phyloP scores from a whole-genome alignment of 495 filamentous ascomycete species.

The Aspergillus indologenus region DNA sequence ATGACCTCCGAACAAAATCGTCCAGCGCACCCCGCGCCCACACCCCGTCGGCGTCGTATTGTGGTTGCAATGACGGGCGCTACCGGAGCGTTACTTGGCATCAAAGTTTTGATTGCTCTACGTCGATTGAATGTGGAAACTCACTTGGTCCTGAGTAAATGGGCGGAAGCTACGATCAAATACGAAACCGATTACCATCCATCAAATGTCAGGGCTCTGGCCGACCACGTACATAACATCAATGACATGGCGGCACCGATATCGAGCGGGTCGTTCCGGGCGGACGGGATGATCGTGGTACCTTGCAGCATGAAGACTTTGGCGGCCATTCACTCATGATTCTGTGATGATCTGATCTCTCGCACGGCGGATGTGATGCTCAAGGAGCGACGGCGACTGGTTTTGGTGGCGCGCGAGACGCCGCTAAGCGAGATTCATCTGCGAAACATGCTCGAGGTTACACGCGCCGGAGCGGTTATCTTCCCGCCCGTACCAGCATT shows the following conservation, averaged over 20 bases:
- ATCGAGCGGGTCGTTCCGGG: slow-evolving; percentile 35
- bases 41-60: slow-evolving; percentile 22
- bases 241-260: slow-evolving; percentile 38
- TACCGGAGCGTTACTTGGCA: slow-evolving; percentile 37
- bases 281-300: slow-evolving; percentile 41
- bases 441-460: slow-evolving; percentile 42
- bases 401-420: slow-evolving; percentile 43
- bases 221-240: slow-evolving; percentile 37
- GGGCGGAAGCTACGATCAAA: slow-evolving; percentile 41
- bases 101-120: slow-evolving; percentile 35
- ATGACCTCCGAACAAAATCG: background rate
- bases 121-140: slow-evolving; percentile 40
- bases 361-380: slow-evolving; percentile 46
- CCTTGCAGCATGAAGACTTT: slow-evolving; percentile 45
- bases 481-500: slow-evolving; percentile 45
- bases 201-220: slow-evolving; percentile 32
- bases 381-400: slow-evolving; percentile 41
- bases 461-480: slow-evolving; percentile 36
- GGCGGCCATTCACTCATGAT: slow-evolving; percentile 29
- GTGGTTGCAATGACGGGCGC: slow-evolving; percentile 43
- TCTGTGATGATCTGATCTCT: slow-evolving; percentile 45
- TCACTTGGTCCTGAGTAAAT: slow-evolving; percentile 43
- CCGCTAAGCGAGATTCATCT: slow-evolving; percentile 47
- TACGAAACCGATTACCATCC: slow-evolving; percentile 40
- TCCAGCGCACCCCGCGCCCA: background rate